Conservation (phyloP, 768 basidiomycete genomes). For the Macrolepiota fuliginosa region DNA sequence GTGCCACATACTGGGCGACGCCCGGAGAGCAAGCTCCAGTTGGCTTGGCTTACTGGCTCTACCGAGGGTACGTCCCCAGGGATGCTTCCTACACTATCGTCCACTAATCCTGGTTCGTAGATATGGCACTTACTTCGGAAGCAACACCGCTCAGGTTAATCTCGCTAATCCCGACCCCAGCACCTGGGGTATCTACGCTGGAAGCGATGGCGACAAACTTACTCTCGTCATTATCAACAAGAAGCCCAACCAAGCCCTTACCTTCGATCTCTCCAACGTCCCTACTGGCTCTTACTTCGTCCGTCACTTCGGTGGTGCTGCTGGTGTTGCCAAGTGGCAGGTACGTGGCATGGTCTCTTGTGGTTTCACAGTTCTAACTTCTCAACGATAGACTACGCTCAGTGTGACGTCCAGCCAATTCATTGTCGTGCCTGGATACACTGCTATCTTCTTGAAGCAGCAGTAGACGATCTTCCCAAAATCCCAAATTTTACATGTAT, state of each 20-base stretch:
- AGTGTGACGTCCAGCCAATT: slow-evolving; percentile 25
- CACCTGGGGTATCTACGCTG: slow-evolving; percentile 45
- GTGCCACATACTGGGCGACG: slow-evolving; percentile 52
- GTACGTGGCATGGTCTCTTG: slow-evolving; percentile 25
- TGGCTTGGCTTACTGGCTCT: slow-evolving; percentile 56
- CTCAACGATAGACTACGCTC: slow-evolving; percentile 23
- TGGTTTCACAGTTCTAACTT: background rate
- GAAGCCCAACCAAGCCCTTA: slow-evolving; percentile 36
- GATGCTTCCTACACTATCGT: background rate
- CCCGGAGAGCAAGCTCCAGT: slow-evolving; percentile 46
- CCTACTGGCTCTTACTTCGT: slow-evolving; percentile 49
- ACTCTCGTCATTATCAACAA: slow-evolving; percentile 53
- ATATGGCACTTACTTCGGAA: slow-evolving; percentile 45
- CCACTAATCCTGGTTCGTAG: slow-evolving; percentile 21
- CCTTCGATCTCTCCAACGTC: slow-evolving; percentile 40
- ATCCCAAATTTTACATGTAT: background rate
- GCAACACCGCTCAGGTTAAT: slow-evolving; percentile 41
- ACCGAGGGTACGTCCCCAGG: slow-evolving; percentile 38
- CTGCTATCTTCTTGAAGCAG: slow-evolving; percentile 27
- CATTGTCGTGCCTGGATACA: slow-evolving; percentile 32
- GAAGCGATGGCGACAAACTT: slow-evolving; percentile 35
- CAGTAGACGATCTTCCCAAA: slow-evolving; percentile 9
- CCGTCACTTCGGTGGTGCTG: slow-evolving; percentile 54
- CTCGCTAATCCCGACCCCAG: slow-evolving; percentile 37
- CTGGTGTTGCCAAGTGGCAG: slow-evolving; percentile 56